A percentile compares a stretch with the other conserved stretches of the same genome.
Conservation (phyloP, 176 grass and related monocot species). For the Zea luxurians region DNA sequence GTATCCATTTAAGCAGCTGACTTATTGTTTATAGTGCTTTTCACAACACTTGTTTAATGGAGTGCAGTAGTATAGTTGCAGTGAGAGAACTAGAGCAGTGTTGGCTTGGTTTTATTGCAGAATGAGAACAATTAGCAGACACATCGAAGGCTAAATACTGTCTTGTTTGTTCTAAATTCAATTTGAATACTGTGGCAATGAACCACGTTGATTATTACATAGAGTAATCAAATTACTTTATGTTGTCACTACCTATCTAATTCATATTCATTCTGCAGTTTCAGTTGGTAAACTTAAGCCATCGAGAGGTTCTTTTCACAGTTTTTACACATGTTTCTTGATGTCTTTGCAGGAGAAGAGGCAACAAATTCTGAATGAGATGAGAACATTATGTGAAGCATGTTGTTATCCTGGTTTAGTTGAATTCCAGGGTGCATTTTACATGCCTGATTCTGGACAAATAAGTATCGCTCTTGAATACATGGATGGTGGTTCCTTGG, state of each 20-base stretch:
- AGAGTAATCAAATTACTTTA: conserved; percentile 21
- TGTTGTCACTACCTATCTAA: conserved; percentile 19
- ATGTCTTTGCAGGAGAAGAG: conserved; percentile 80
- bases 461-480: conserved; percentile 97
- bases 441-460: conserved; percentile 84
- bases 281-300: conserved; percentile 13
- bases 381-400: conserved; percentile 88
- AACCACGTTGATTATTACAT: conserved; percentile 9
- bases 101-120: not conserved
- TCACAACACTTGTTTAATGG: not conserved
- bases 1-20: not conserved
- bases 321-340: conserved; percentile 24
- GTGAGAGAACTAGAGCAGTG: not conserved
- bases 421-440: conserved; percentile 98
- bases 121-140: conserved; percentile 7
- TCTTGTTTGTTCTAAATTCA: not conserved
- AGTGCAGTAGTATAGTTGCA: conserved; percentile 14
- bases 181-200: conserved; percentile 4
- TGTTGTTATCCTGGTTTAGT: conserved; percentile 76
- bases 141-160: not conserved
- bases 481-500: conserved; percentile 96
- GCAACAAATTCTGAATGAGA: conserved; percentile 96
- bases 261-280: conserved; percentile 19
- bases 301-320: not conserved
- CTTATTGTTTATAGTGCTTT: not conserved